Base-by-base conservation (phyloP, 495 filamentous ascomycete species). In the Hypoxylon lenormandii region DNA sequence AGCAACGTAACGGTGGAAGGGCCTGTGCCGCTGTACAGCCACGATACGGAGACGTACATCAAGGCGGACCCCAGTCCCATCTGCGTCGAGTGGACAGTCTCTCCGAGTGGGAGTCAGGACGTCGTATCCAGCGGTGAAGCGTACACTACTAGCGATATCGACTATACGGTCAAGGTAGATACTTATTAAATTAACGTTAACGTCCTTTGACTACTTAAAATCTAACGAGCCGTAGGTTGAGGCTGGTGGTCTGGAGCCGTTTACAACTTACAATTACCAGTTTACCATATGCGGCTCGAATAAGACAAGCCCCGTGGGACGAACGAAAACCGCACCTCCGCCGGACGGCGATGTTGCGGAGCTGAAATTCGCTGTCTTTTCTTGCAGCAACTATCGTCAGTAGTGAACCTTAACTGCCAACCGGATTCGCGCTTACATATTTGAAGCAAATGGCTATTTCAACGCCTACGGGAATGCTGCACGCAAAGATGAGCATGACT, bases 91-190 rank as follows among this genome's bases (percentile, higher is more conserved):
- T 90, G 84, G 77, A 76, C 60, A 40, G 74, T 80, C 1, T 70
- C 54, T 36, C 80, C 81, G 40, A 80, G 84, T 10, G 76, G 30
- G 78, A 83, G 8, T 26, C 73, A 45, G 19, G 43, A 51, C 18
- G 62, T 36, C 22, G 69, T 63, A 61, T 64, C 23, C 43, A 78
- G 52, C 15, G 80, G 80, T 0, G 79, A 76, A 7, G 87, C 80
- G 0, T 89, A 85, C 72, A 91, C 89, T 0, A 87, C 80, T 40
- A 87, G 84, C 0, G 89, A 91, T 75, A 83, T 91, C 23, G 89
- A 91, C 66, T 91, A 87, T 66, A 91, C 89, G 13, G 80, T 90
- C 30, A 90, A 91, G 80, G 85, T 85, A 91, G 80, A 84, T 85
- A 18, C 23, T 28, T 54, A 22, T 11, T 5, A 1, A n/a, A 7